A percentile compares a stretch with the other conserved stretches of the same genome.
Evolutionary conservation across 495 filamentous ascomycete species (phyloP).

Genomic region (Penicillium lagena): DNA sequence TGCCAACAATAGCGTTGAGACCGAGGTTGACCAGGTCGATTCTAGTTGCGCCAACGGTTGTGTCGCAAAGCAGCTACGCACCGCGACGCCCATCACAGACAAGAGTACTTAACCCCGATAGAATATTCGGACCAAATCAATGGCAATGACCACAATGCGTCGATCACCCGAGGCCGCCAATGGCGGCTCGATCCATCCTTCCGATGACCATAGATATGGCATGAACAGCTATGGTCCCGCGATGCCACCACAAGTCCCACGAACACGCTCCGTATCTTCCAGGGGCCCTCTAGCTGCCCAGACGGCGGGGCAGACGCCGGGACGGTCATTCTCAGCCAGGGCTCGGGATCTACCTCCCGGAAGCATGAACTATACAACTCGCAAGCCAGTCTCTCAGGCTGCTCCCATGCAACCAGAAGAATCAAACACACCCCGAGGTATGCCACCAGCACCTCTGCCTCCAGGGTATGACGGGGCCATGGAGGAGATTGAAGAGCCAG

Average conservation of each 20-base stretch:
- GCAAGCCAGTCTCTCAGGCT: constrained; percentile 3
- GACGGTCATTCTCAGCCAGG: constrained; percentile 14
- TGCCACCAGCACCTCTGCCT: constrained; percentile 13
- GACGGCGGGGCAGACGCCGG: not conserved
- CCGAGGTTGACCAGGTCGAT: too few species aligned
- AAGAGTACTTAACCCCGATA: not conserved
- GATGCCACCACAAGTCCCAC: too few species aligned
- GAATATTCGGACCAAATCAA: not conserved
- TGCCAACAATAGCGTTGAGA: too few species aligned
- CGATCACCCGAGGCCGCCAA: constrained; percentile 18
- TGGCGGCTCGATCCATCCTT: constrained; percentile 2
- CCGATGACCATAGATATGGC: too few species aligned
- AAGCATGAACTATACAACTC: constrained; percentile 16
- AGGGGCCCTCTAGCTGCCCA: not conserved
- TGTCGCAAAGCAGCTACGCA: not conserved
- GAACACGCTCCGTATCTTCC: not conserved
- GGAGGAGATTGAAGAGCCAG: constrained; percentile 6
- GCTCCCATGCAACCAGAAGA: constrained; percentile 6
- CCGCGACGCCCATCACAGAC: not conserved
- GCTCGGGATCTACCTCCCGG: constrained; percentile 8
- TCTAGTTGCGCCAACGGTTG: too few species aligned
- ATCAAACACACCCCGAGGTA: constrained; percentile 18
- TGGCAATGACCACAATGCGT: constrained; percentile 14
- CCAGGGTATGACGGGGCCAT: not conserved
- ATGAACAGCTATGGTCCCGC: too few species aligned